Base-by-base conservation (phyloP, 495 filamentous ascomycete species). In the Neurospora cerealis region DNA sequence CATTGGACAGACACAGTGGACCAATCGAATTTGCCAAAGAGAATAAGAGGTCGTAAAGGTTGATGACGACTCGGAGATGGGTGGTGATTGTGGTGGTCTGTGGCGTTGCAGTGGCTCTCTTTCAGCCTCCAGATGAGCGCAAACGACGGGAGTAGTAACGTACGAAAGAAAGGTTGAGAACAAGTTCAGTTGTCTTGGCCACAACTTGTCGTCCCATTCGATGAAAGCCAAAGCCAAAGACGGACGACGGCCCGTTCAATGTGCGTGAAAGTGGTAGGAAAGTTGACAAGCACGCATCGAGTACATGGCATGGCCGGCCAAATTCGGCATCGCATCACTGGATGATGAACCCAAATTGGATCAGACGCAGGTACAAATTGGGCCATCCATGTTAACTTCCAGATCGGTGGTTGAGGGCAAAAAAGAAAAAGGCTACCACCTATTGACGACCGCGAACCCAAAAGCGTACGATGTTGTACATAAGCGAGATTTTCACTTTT, bases 331-430 rank as follows among this genome's bases (percentile, higher is more conserved):
- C 5, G 42, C 17, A 46, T 46, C 19, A 4, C 42, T 48, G n/a
- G 46, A 32, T 66, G 54, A 66, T 32, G 5, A 17, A 62, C 11
- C 24, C 54, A 34, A 66, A 34, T 66, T 36, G 15, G 75, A 19
- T n/a, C 42, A 46, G 21, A 75, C 28, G 76, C 76, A 75, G 74
- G 76, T 74, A 77, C 76, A 75, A 62, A 75, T 73, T 73, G 40
- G 32, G 11, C 32, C 32, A 66, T 17, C 19, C 11, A 41, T 34
- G 39, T 38, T 34, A 15, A 32, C 24, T 60, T 60, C 48, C 48
- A 60, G 24, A 32, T 60, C 48, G 54, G 54, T 62, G 54, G 54
- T 62, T 62, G 54, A 62, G 24, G 32, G 24, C 9, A 11, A 71
- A 41, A 71, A 42, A 71, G 17, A 34, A 42, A 40, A 71, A 6